Conservation (phyloP, 192 early-diverging fungal species). For the Coemansia erecta region DNA sequence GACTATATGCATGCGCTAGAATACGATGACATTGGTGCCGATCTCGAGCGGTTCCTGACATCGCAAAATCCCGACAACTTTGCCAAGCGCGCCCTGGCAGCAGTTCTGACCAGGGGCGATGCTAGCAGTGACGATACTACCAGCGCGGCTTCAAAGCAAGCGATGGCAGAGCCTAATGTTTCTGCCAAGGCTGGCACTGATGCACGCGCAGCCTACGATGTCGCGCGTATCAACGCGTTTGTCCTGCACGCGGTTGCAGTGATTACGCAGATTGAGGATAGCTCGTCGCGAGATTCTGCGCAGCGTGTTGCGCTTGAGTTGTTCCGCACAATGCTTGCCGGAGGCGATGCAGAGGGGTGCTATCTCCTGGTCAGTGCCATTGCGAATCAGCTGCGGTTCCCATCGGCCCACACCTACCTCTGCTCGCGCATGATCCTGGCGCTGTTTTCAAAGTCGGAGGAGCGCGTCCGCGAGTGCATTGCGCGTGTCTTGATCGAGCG, state of each 20-base stretch:
- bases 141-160: background rate
- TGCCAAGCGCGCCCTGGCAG: conserved; percentile 4
- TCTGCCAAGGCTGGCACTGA: background rate
- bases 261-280: conserved; percentile 59
- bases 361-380: conserved; percentile 88
- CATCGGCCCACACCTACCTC: conserved; percentile 95
- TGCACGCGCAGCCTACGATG: conserved; percentile 60
- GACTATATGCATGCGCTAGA: conserved; percentile 71
- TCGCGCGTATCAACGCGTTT: conserved; percentile 78
- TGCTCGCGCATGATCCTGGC: conserved; percentile 86
- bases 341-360: conserved; percentile 65
- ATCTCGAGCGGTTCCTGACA: conserved; percentile 72
- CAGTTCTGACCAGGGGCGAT: conserved; percentile 5
- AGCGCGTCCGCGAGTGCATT: conserved; percentile 91
- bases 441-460: conserved; percentile 69
- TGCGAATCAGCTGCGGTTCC: conserved; percentile 95
- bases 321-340: conserved; percentile 73
- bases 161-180: background rate
- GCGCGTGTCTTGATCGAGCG: conserved; percentile 93
- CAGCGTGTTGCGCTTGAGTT: conserved; percentile 74
- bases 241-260: conserved; percentile 85
- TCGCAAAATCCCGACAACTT: conserved; percentile 51
- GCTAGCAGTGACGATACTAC: no score
- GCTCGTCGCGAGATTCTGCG: conserved; percentile 26
- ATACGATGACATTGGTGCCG: conserved; percentile 62